These are phyloP conservation scores for Penicillium sp. DNA, from an alignment of 2,329 filamentous ascomycete genomes.

Conservation along the genomic window DNA sequence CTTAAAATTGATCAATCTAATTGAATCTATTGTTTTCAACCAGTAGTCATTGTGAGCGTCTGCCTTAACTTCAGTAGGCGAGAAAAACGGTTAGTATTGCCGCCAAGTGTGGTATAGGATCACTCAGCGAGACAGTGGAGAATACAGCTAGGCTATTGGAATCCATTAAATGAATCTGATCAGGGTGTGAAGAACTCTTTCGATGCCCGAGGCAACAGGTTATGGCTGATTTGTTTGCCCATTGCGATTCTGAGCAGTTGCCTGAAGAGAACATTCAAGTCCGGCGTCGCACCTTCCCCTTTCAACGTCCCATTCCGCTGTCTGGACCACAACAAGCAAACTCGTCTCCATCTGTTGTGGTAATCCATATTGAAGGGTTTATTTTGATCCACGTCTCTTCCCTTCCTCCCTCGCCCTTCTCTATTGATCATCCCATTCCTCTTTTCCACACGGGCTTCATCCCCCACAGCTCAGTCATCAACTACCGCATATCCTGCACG, in stretches of 20 bases:
- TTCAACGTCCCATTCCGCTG: neutral
- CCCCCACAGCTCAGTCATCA: neutral
- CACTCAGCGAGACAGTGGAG: neutral
- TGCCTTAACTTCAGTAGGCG: too few species aligned
- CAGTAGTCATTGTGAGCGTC: too few species aligned
- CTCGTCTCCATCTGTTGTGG: neutral
- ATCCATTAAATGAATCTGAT: neutral
- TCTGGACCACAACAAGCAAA: neutral
- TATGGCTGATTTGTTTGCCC: neutral
- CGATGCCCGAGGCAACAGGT: neutral
- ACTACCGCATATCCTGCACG: neutral
- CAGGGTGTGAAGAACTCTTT: too few species aligned
- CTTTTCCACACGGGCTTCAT: neutral
- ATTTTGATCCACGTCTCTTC: neutral
- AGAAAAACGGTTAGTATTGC: neutral
- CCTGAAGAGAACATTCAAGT: neutral
- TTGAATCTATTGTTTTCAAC: too few species aligned
- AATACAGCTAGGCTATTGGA: neutral
- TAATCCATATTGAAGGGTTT: neutral
- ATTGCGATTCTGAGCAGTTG: neutral
- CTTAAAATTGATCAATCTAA: too few species aligned
- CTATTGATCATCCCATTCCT: neutral
- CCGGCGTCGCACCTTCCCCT: neutral
- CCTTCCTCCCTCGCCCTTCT: neutral
- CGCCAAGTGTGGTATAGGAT: neutral